Evolutionary conservation across 768 basidiomycete species (phyloP).

Genomic region (Austroboletus festivus): DNA sequence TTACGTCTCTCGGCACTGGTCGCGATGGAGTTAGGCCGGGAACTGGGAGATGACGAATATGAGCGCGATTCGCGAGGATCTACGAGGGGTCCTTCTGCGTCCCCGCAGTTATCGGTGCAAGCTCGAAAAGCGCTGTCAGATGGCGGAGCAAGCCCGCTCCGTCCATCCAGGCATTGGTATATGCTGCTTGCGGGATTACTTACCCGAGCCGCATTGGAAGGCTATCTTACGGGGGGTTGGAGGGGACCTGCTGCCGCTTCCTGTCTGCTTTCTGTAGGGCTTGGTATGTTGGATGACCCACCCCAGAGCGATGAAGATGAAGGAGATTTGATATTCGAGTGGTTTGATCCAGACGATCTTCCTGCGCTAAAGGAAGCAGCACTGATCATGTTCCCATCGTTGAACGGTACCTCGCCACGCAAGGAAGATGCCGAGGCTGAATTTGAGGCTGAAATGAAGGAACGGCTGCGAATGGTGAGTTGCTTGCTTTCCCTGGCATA

Average conservation of each 20-base stretch:
- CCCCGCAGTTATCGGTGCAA: constrained; percentile 10
- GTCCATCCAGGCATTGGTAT: constrained; percentile 80
- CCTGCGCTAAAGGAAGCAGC: constrained; percentile 65
- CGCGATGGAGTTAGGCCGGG: constrained; percentile 71
- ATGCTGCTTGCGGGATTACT: constrained; percentile 71
- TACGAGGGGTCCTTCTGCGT: constrained; percentile 10
- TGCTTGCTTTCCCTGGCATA: not conserved
- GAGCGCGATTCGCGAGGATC: constrained; percentile 31
- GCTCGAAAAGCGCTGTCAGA: constrained; percentile 29
- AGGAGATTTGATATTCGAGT: constrained; percentile 41
- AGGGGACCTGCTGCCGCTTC: constrained; percentile 66
- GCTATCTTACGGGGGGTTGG: constrained; percentile 82
- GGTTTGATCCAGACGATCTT: constrained; percentile 75
- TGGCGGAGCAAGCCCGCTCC: constrained; percentile 49
- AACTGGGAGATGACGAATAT: constrained; percentile 57
- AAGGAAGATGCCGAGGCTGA: constrained; percentile 63
- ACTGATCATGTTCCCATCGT: constrained; percentile 64
- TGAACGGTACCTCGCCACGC: constrained; percentile 29
- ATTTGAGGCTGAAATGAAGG: constrained; percentile 72
- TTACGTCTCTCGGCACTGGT: constrained; percentile 75
- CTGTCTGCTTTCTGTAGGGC: constrained; percentile 69
- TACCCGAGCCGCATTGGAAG: constrained; percentile 82
- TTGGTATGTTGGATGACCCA: constrained; percentile 40
- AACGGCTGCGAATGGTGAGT: constrained; percentile 65
- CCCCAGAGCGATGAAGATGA: constrained; percentile 33